phyloP scores from a whole-genome alignment of 345 rosid species.

The Eucalyptus marginata region DNA sequence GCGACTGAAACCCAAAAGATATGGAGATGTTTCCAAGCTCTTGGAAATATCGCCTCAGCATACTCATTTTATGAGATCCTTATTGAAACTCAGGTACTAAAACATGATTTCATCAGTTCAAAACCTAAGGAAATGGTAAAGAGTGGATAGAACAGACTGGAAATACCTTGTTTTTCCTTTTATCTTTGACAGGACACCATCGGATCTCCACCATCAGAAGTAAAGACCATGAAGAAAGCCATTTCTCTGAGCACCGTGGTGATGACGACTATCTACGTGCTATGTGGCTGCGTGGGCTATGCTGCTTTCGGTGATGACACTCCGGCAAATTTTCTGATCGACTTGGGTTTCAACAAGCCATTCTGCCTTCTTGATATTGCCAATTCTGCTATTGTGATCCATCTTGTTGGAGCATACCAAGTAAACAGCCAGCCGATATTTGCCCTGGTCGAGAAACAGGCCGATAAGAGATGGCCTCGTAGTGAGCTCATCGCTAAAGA shows the following conservation, averaged over 20 bases:
- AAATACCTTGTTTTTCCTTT: neutral
- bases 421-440: constrained; percentile 37
- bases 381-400: constrained; percentile 35
- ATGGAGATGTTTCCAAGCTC: constrained; percentile 68
- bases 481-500: constrained; percentile 24
- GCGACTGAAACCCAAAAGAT: constrained; percentile 56
- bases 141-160: neutral
- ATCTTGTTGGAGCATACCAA: constrained; percentile 52
- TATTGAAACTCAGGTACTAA: constrained; percentile 59
- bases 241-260: constrained; percentile 18
- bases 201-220: constrained; percentile 34
- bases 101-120: neutral
- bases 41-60: constrained; percentile 72
- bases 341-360: constrained; percentile 33
- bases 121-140: neutral
- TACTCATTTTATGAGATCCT: constrained; percentile 58
- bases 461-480: constrained; percentile 7
- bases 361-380: constrained; percentile 50
- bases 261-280: constrained; percentile 33
- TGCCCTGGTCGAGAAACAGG: constrained; percentile 32
- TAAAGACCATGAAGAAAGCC: constrained; percentile 42
- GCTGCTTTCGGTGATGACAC: constrained; percentile 43
- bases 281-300: constrained; percentile 46
- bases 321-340: constrained; percentile 33
- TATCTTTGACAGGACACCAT: constrained; percentile 17